phyloP scores from a whole-genome alignment of 441 rosid genomes.

The Hura crepitans region DNA sequence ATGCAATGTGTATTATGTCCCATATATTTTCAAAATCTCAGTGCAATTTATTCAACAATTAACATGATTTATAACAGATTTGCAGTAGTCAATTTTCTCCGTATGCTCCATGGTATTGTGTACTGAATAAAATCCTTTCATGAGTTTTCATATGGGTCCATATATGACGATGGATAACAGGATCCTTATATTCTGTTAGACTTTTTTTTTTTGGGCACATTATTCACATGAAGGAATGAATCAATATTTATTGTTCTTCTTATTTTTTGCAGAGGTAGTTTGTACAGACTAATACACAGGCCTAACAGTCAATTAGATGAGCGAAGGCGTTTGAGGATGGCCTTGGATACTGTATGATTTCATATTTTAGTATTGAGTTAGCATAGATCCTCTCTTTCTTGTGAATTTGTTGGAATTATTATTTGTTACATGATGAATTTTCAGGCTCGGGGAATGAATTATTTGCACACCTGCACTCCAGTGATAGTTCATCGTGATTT shows the following conservation, averaged over 20 bases:
- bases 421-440: constrained; percentile 26
- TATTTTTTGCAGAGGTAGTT: constrained; percentile 82
- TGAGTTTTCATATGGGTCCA: neutral
- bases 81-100: too few relatives aligned
- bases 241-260: neutral
- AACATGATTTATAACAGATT: neutral
- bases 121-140: neutral
- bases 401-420: constrained; percentile 16
- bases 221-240: constrained; percentile 4
- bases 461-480: constrained; percentile 84
- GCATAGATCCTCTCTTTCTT: constrained; percentile 20
- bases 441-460: constrained; percentile 99
- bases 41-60: neutral
- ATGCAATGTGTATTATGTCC: neutral
- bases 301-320: constrained; percentile 91
- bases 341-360: constrained; percentile 79
- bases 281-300: constrained; percentile 84
- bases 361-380: constrained; percentile 5
- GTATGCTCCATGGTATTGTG: too few relatives aligned
- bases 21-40: neutral
- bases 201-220: constrained; percentile 2
- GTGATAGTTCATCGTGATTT: constrained; percentile 87
- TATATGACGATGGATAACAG: neutral
- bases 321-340: constrained; percentile 91
- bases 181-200: neutral